Evolutionary conservation across 495 filamentous ascomycete species (phyloP).

Genomic region (Aspergillus baeticus): DNA sequence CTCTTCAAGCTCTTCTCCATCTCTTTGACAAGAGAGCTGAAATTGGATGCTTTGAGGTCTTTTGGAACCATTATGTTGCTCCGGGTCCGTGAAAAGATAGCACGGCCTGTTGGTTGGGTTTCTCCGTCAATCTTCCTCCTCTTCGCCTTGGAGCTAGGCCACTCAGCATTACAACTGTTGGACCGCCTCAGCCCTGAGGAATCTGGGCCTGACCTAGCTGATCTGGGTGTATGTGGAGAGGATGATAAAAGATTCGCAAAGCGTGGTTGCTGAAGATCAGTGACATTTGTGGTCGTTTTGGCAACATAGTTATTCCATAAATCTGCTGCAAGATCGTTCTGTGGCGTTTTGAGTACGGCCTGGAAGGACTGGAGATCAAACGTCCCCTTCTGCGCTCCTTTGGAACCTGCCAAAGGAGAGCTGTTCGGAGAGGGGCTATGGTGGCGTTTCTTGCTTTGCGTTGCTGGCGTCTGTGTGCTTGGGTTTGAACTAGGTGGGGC

Average conservation of each 20-base stretch:
- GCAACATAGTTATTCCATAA: conserved; percentile 81
- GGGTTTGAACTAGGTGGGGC: conserved; percentile 47
- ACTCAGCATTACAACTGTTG: conserved; percentile 69
- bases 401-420: conserved; percentile 59
- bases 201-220: conserved; percentile 39
- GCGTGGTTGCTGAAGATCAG: conserved; percentile 45
- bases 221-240: conserved; percentile 61
- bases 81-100: conserved; percentile 47
- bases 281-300: conserved; percentile 41
- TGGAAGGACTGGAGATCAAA: conserved; percentile 53
- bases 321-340: conserved; percentile 78
- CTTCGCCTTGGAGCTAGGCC: conserved; percentile 57
- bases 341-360: conserved; percentile 66
- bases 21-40: conserved; percentile 63
- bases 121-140: conserved; percentile 37
- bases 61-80: conserved; percentile 51
- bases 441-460: conserved; percentile 65
- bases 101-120: conserved; percentile 32
- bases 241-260: conserved; percentile 69
- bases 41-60: conserved; percentile 55
- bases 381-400: conserved; percentile 38
- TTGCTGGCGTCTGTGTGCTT: conserved; percentile 46
- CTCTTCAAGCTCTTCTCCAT: conserved; percentile 62
- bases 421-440: conserved; percentile 79
- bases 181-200: conserved; percentile 61